Percentiles rank a stretch among this genome's conserved stretches.
Conservation (phyloP, 31 red algal genomes). For the Odonthalia washingtoniensis region DNA sequence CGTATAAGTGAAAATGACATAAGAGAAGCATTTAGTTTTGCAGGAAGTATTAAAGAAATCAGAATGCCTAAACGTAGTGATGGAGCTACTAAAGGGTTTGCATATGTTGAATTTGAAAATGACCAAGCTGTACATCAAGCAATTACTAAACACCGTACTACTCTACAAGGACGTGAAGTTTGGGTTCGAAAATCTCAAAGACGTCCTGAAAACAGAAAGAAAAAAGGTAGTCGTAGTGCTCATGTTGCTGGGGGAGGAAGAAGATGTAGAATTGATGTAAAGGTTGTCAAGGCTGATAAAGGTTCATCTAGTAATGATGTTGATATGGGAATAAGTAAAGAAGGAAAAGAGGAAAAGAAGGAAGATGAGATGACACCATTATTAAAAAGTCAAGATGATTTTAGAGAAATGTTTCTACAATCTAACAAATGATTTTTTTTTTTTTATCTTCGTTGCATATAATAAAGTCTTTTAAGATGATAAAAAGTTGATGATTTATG, state of each 20-base stretch:
- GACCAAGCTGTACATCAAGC: slow-evolving; percentile 51
- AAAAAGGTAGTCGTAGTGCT: neutral
- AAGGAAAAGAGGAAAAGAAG: neutral
- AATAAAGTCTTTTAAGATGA: slow-evolving; percentile 85
- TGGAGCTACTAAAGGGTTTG: slow-evolving; percentile 80
- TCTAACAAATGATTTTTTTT: neutral
- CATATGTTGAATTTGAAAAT: slow-evolving; percentile 68
- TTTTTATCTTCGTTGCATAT: slow-evolving; percentile 82
- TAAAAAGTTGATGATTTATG: slow-evolving; percentile 84
- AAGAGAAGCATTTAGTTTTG: slow-evolving; percentile 51
- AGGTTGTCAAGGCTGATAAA: neutral
- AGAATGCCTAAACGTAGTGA: slow-evolving; percentile 69
- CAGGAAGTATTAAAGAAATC: slow-evolving; percentile 43
- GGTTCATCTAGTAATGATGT: neutral
- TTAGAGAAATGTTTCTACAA: slow-evolving; percentile 60
- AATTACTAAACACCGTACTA: too few relatives aligned
- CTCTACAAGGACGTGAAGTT: slow-evolving; percentile 56
- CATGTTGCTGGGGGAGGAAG: slow-evolving; percentile 2
- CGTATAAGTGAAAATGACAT: slow-evolving; percentile 54
- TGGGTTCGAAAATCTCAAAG: slow-evolving; percentile 71
- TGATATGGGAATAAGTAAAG: neutral
- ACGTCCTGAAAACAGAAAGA: slow-evolving; percentile 41
- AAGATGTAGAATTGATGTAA: slow-evolving; percentile 1
- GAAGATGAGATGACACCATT: neutral
- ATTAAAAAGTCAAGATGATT: slow-evolving; percentile 65